Evolutionary conservation across 2,329 filamentous ascomycete species (phyloP), one percentile per base, ranked within the genome.

Genomic region (Chaetomiaceae sp.): DNA sequence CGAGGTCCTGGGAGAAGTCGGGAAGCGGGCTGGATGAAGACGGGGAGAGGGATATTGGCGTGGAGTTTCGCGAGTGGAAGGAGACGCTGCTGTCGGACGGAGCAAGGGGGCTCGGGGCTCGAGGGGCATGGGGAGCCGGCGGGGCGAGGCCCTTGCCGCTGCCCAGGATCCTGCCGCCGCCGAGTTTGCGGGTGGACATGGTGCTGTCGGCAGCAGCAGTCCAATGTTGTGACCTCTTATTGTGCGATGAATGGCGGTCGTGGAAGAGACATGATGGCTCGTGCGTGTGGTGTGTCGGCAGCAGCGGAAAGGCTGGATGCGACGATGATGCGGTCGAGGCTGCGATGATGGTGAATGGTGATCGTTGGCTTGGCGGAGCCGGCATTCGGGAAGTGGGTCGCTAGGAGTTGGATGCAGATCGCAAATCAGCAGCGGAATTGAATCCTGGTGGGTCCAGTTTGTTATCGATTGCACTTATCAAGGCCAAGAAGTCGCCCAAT

Each of bases 101-200:
- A 8, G 49, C 45, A 15, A 72, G 63, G 69, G 70, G 43, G 46
- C 51, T 55, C 20, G 50, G 22, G 3, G 48, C 23, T 71, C 66
- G 77, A 63, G 72, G 71, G 65, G 62, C 63, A 67, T 54, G 44
- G 17, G 54, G 4, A 20, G 58, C 45, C 29, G 58, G 78, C 65
- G 89, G 87, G 63, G 85, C 87, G 65, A 96, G 82, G 65, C 87
- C 84, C 71, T 87, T 90, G 65, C 89, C 90, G 74, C 81, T 95
- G 66, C 92, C 92, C 65, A 96, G 77, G 67, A 96, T 85, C 75
- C 92, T 85, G 70, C 92, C 92, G 73, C 92, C 91, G 72, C 92
- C 92, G 70, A 96, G 81, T 77, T 88, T 91, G 76, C 89, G 84
- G 71, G 81, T 81, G 65, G 90, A 87, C 90, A 95, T 95, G 70